phyloP scores from a whole-genome alignment of 257 asterid genomes.

The Lithospermum erythrorhizon region DNA sequence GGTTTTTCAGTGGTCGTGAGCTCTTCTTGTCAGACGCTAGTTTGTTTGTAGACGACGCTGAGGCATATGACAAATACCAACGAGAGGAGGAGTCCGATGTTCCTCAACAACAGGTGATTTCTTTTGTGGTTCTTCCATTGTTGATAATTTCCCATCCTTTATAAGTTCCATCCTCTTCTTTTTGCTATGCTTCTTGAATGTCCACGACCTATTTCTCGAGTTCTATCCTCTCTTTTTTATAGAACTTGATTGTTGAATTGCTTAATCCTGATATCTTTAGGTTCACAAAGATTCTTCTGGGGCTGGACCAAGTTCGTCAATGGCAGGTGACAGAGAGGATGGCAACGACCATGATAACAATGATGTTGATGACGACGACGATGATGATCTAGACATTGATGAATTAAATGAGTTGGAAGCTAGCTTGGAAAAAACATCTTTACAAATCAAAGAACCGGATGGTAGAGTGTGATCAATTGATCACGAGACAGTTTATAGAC shows the following conservation, averaged over 20 bases:
- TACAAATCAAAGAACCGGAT: constrained; percentile 37
- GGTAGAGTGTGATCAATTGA: background rate
- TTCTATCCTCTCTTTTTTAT: no score
- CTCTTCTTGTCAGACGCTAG: constrained; percentile 72
- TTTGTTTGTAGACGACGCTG: constrained; percentile 73
- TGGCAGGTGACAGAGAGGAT: constrained; percentile 29
- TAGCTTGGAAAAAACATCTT: constrained; percentile 57
- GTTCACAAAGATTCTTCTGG: no score
- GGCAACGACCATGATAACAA: constrained; percentile 17
- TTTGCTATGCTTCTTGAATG: no score
- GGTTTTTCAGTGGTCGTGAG: constrained; percentile 71
- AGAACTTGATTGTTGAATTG: no score
- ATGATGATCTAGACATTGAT: constrained; percentile 75
- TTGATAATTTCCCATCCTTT: background rate
- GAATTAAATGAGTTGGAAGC: constrained; percentile 88
- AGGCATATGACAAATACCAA: constrained; percentile 63
- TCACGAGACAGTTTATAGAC: background rate
- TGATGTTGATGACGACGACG: constrained; percentile 37
- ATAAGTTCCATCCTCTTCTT: no score
- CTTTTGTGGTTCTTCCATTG: background rate
- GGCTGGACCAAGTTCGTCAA: background rate
- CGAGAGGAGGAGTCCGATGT: constrained; percentile 42
- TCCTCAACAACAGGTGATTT: constrained; percentile 34
- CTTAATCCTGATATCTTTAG: no score
- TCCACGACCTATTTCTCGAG: no score